Conservation (phyloP, 768 basidiomycete species). For the Russula vinacea region DNA sequence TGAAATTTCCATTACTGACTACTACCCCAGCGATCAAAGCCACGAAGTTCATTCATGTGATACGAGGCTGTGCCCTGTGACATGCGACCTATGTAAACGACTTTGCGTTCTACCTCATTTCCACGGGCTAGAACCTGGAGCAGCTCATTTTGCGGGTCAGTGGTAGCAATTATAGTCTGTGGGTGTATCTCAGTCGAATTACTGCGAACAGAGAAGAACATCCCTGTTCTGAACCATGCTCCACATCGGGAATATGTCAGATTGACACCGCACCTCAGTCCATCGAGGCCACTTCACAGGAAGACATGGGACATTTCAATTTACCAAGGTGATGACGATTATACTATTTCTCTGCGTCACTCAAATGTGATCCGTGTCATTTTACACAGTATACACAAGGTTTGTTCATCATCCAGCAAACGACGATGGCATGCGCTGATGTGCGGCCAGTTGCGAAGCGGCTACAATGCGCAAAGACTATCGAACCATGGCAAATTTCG, state of each 20-base stretch:
- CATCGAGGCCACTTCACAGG: conserved; percentile 60
- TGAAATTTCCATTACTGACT: neutral
- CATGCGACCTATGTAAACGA: conserved; percentile 54
- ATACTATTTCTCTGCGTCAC: neutral
- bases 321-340: conserved; percentile 50
- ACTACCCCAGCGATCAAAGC: conserved; percentile 40
- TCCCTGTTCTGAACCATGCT: conserved; percentile 44
- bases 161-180: conserved; percentile 18
- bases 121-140: conserved; percentile 44
- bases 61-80: conserved; percentile 49
- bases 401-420: conserved; percentile 28
- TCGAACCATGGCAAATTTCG: conserved; percentile 42
- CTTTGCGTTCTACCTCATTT: conserved; percentile 53
- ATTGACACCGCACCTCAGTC: conserved; percentile 57
- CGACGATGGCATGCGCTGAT: neutral
- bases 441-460: conserved; percentile 46
- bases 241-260: conserved; percentile 52
- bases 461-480: conserved; percentile 48
- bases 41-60: conserved; percentile 53
- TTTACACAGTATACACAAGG: conserved; percentile 52
- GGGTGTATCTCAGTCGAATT: neutral
- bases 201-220: conserved; percentile 48
- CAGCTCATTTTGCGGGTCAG: conserved; percentile 59
- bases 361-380: neutral
- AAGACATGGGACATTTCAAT: conserved; percentile 57